Conservation (phyloP, 75 land plant genomes). For the Chamaecyparis obtusa region DNA sequence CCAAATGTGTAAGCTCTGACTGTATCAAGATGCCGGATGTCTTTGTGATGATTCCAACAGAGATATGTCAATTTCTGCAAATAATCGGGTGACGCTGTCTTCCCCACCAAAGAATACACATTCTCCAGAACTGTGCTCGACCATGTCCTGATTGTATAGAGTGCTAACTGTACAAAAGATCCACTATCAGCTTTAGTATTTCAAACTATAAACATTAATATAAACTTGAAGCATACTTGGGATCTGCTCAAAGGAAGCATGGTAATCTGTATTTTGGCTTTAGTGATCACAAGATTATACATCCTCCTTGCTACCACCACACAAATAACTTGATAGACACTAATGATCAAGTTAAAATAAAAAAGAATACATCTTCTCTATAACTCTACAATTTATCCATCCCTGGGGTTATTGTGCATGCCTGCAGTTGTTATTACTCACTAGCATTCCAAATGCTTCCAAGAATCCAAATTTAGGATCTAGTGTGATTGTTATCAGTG, state of each 20-base stretch:
- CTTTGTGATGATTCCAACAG: slow-evolving; percentile 92
- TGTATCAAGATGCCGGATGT: slow-evolving; percentile 86
- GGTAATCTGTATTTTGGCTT: too few relatives aligned
- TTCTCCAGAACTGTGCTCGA: slow-evolving; percentile 84
- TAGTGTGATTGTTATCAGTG: not conserved
- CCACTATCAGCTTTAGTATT: not conserved
- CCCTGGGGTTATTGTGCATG: not conserved
- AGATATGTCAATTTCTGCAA: slow-evolving; percentile 85
- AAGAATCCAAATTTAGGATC: not conserved
- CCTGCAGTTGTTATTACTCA: not conserved
- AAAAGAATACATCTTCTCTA: not conserved
- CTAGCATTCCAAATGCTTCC: not conserved
- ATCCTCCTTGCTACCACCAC: too few relatives aligned
- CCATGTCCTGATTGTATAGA: slow-evolving; percentile 90
- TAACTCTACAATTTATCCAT: not conserved
- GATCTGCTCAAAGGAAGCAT: too few relatives aligned
- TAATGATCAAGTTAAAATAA: not conserved
- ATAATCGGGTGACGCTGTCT: slow-evolving; percentile 83
- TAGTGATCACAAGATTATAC: not conserved
- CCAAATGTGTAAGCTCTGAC: slow-evolving; percentile 99
- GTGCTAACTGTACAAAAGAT: slow-evolving; percentile 31
- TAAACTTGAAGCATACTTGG: too few relatives aligned
- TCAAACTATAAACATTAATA: not conserved
- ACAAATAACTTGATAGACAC: not conserved
- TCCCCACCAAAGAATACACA: slow-evolving; percentile 75